These are phyloP conservation scores for Saksenaea vasiformis DNA, from an alignment of 371 early-diverging fungal species.

Conservation along the genomic window DNA sequence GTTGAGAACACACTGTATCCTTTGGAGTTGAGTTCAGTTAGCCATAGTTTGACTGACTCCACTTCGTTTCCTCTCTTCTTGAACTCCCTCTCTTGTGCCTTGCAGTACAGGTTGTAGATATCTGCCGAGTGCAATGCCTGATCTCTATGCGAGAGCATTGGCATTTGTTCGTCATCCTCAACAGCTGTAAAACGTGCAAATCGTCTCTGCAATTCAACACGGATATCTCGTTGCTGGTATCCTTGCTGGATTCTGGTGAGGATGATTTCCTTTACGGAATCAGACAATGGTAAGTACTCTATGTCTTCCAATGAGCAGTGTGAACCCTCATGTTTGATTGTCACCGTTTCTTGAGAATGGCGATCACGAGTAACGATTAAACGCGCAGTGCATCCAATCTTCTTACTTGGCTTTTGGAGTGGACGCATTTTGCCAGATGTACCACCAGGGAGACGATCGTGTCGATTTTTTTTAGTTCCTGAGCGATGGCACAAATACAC, in stretches of 20 bases:
- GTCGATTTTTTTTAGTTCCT: not conserved
- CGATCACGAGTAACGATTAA: not conserved
- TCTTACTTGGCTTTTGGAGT: not conserved
- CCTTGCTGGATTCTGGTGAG: not conserved
- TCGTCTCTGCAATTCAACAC: not conserved
- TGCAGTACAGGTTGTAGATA: not conserved
- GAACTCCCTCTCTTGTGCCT: not conserved
- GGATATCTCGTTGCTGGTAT: not conserved
- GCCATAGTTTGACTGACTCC: not conserved
- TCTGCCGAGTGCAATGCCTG: not conserved
- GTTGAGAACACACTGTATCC: not conserved
- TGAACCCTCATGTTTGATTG: not conserved
- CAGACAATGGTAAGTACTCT: not conserved
- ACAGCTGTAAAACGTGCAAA: not conserved
- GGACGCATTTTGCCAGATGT: not conserved
- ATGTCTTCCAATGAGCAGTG: not conserved
- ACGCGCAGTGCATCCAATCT: not conserved
- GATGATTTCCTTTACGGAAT: not conserved
- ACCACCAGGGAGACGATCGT: not conserved
- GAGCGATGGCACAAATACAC: not conserved
- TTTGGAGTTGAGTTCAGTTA: not conserved
- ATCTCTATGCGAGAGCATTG: not conserved
- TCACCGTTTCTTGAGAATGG: not conserved
- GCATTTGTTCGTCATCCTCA: not conserved
- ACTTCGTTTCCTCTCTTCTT: not conserved